Evolutionary conservation across 2,329 filamentous ascomycete genomes (phyloP).

Genomic region (Ilyonectria destructans): DNA sequence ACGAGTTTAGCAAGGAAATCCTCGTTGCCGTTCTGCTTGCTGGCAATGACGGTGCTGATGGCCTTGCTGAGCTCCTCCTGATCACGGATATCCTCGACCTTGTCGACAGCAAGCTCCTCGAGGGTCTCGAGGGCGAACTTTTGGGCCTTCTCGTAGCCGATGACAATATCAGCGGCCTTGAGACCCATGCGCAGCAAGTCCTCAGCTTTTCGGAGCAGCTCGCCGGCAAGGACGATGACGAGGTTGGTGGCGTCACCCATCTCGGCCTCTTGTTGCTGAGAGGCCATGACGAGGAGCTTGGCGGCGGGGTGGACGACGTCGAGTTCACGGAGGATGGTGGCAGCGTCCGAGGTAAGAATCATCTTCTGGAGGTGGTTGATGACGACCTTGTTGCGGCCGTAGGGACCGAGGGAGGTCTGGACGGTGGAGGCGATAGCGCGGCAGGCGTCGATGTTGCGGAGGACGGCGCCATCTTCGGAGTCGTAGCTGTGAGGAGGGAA

Average conservation of each 20-base stretch:
- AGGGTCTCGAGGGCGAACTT: slow-evolving; percentile 88
- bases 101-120: slow-evolving; percentile 92
- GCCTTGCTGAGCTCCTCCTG: slow-evolving; percentile 93
- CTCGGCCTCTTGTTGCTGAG: slow-evolving; percentile 98
- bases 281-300: slow-evolving; percentile 98
- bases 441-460: slow-evolving; percentile 99
- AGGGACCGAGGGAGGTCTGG: slow-evolving; percentile 96
- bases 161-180: slow-evolving; percentile 97
- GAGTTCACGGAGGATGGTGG: slow-evolving; percentile 96
- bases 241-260: slow-evolving; percentile 99
- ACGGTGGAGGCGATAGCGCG: slow-evolving; percentile 96
- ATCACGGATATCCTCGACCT: slow-evolving; percentile 87
- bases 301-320: slow-evolving; percentile 98
- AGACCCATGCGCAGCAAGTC: slow-evolving; percentile 96
- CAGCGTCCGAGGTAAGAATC: slow-evolving; percentile 98
- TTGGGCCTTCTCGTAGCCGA: slow-evolving; percentile 96
- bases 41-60: slow-evolving; percentile 93
- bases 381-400: slow-evolving; percentile 99
- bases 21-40: slow-evolving; percentile 96
- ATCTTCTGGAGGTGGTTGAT: slow-evolving; percentile 99
- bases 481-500: slow-evolving; percentile 80
- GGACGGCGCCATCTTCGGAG: slow-evolving; percentile 97
- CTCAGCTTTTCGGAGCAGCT: slow-evolving; percentile 97
- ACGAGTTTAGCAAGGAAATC: slow-evolving; percentile 90
- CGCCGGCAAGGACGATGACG: slow-evolving; percentile 95